A percentile compares a stretch with the other conserved stretches of the same genome.
phyloP scores from a whole-genome alignment of 2,329 filamentous ascomycete species.

The Ophiocordyceps polyrhachis-furcata region DNA sequence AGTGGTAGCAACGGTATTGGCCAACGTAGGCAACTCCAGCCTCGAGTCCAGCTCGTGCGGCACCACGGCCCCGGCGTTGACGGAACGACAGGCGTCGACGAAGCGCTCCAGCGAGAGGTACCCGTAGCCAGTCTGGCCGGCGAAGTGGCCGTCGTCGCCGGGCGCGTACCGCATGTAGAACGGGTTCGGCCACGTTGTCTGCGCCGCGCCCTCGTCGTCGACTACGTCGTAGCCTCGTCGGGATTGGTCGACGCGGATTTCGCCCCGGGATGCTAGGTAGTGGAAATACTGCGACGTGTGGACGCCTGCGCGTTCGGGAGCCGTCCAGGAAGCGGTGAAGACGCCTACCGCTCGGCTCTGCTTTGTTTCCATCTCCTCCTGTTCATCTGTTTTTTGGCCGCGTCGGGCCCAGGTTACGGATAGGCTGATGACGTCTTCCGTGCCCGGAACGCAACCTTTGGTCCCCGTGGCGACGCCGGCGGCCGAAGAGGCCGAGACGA shows the following conservation, averaged over 20 bases:
- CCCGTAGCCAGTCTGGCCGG: conserved; percentile 77
- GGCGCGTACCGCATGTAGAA: conserved; percentile 93
- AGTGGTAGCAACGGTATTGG: conserved; percentile 79
- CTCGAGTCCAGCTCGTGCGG: conserved; percentile 63
- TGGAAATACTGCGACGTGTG: conserved; percentile 97
- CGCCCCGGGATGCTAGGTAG: conserved; percentile 69
- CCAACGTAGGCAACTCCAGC: conserved; percentile 57
- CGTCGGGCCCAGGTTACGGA: conserved; percentile 70
- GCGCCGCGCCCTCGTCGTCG: conserved; percentile 46
- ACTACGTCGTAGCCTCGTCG: conserved; percentile 90
- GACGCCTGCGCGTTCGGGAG: conserved; percentile 81
- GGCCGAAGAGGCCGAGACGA: conserved; percentile 59
- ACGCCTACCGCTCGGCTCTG: conserved; percentile 65
- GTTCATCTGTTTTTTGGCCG: conserved; percentile 15
- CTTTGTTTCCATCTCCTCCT: conserved; percentile 8
- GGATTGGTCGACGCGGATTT: conserved; percentile 80
- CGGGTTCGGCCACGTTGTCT: conserved; percentile 77
- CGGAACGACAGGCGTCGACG: conserved; percentile 62
- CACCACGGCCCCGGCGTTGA: conserved; percentile 56
- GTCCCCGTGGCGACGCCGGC: conserved; percentile 62
- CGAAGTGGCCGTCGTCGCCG: conserved; percentile 88
- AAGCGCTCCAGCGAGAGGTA: conserved; percentile 96
- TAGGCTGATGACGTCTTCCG: conserved; percentile 85
- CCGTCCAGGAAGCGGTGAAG: conserved; percentile 90
- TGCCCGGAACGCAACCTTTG: conserved; percentile 53